Conservation (phyloP, 805 yeast genomes). For the Saturnispora saitoi region DNA sequence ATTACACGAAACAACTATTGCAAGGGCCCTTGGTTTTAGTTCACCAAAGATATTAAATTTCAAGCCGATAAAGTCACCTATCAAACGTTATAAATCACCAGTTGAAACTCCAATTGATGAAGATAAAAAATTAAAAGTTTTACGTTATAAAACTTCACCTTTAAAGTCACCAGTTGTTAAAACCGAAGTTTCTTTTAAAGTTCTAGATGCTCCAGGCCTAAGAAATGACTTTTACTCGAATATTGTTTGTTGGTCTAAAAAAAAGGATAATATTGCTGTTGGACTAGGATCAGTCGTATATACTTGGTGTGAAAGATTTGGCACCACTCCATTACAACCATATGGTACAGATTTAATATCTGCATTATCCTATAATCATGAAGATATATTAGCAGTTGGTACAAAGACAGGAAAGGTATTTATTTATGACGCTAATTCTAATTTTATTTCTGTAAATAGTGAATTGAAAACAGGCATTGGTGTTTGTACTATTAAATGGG, state of each 20-base stretch:
- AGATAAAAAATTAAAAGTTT: not conserved
- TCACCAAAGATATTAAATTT: constrained; percentile 35
- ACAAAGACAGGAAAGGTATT: constrained; percentile 48
- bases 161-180: constrained; percentile 20
- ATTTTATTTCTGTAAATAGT: constrained; percentile 14
- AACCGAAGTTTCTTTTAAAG: constrained; percentile 39
- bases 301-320: constrained; percentile 50
- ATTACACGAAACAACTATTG: constrained; percentile 33
- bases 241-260: constrained; percentile 61
- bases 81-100: constrained; percentile 4
- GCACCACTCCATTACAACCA: constrained; percentile 37
- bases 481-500: constrained; percentile 57
- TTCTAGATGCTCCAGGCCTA: constrained; percentile 61
- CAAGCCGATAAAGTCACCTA: constrained; percentile 18
- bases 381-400: constrained; percentile 44
- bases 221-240: constrained; percentile 74
- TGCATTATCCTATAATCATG: constrained; percentile 47
- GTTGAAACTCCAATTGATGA: constrained; percentile 3
- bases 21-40: constrained; percentile 43
- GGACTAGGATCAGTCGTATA: constrained; percentile 55
- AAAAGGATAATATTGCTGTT: constrained; percentile 46
- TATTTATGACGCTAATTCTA: constrained; percentile 25
- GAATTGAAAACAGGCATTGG: constrained; percentile 30
- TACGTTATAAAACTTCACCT: not conserved
- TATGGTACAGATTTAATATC: constrained; percentile 39